phyloP scores from a whole-genome alignment of 495 filamentous ascomycete genomes.

The Pseudotulostoma volvatum region DNA sequence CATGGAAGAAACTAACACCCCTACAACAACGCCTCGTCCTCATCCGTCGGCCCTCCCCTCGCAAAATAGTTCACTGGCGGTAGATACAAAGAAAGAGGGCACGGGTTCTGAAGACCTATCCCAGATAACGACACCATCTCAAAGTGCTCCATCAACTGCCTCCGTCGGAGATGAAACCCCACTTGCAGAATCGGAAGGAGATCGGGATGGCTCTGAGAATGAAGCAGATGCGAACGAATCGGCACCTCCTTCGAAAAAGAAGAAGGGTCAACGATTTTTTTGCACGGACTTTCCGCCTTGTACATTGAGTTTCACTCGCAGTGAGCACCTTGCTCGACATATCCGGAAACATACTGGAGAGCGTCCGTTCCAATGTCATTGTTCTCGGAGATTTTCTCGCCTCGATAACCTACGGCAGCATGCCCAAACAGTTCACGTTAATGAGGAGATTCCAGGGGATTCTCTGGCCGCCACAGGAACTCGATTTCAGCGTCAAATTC shows the following conservation, averaged over 20 bases:
- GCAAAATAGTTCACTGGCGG: slow-evolving; percentile 15
- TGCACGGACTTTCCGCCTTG: slow-evolving; percentile 96
- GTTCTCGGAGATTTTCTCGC: slow-evolving; percentile 85
- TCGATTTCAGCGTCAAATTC: slow-evolving; percentile 82
- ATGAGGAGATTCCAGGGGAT: slow-evolving; percentile 88
- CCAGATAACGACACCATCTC: slow-evolving; percentile 39
- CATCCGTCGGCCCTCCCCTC: slow-evolving; percentile 25
- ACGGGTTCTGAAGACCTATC: slow-evolving; percentile 35
- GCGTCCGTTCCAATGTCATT: slow-evolving; percentile 94
- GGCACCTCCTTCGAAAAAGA: slow-evolving; percentile 63
- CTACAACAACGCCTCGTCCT: slow-evolving; percentile 42
- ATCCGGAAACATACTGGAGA: slow-evolving; percentile 98
- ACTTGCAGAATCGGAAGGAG: slow-evolving; percentile 63
- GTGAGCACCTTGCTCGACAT: slow-evolving; percentile 88
- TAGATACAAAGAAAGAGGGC: slow-evolving; percentile 12
- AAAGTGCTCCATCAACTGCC: slow-evolving; percentile 21
- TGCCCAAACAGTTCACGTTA: slow-evolving; percentile 93
- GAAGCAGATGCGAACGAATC: slow-evolving; percentile 56
- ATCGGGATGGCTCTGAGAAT: slow-evolving; percentile 57
- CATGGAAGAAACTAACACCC: slow-evolving; percentile 42
- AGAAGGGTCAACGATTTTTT: slow-evolving; percentile 92
- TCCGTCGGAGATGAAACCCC: slow-evolving; percentile 54
- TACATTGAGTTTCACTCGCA: slow-evolving; percentile 86
- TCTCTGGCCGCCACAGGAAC: slow-evolving; percentile 90
- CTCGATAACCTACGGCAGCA: slow-evolving; percentile 94